Evolutionary conservation across 257 asterid genomes (phyloP).

Genomic region (Forsythia suspensa): DNA sequence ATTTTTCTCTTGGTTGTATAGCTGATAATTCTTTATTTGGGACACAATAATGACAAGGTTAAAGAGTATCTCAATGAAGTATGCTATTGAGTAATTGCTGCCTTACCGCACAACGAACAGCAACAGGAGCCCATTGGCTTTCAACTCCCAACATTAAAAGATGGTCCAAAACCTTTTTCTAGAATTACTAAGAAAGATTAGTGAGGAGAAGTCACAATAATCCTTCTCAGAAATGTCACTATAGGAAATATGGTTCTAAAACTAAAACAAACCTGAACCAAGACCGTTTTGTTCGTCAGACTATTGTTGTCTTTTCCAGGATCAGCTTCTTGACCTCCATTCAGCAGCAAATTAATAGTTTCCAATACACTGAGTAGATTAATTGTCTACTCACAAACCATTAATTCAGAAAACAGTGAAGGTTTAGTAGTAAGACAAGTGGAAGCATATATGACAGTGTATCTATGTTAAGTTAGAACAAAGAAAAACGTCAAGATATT

Average conservation of each 20-base stretch:
- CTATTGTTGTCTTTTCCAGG: slow-evolving; percentile 61
- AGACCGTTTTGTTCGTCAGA: slow-evolving; percentile 68
- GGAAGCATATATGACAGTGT: background rate
- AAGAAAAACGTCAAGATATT: slow-evolving; percentile 17
- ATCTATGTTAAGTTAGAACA: slow-evolving; percentile 4
- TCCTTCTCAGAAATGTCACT: slow-evolving; percentile 5
- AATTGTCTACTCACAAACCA: slow-evolving; percentile 83
- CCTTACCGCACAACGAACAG: slow-evolving; percentile 86
- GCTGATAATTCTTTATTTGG: background rate
- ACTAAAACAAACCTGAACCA: slow-evolving; percentile 77
- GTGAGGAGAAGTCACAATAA: slow-evolving; percentile 12
- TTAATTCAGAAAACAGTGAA: slow-evolving; percentile 27
- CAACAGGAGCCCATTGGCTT: slow-evolving; percentile 96
- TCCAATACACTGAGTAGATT: slow-evolving; percentile 86
- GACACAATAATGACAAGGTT: background rate
- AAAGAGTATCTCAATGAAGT: background rate
- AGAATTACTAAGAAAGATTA: slow-evolving; percentile 29
- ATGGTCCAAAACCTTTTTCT: slow-evolving; percentile 85
- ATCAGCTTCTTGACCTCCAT: slow-evolving; percentile 73
- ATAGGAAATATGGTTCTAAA: slow-evolving; percentile 14
- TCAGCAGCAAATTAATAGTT: slow-evolving; percentile 71
- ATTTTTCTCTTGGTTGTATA: background rate
- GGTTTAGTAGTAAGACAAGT: slow-evolving; percentile 36
- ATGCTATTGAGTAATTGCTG: slow-evolving; percentile 18
- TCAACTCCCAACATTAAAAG: slow-evolving; percentile 92